Base-by-base conservation (phyloP, 2,329 filamentous ascomycete species). In the Myriangium duriaei region DNA sequence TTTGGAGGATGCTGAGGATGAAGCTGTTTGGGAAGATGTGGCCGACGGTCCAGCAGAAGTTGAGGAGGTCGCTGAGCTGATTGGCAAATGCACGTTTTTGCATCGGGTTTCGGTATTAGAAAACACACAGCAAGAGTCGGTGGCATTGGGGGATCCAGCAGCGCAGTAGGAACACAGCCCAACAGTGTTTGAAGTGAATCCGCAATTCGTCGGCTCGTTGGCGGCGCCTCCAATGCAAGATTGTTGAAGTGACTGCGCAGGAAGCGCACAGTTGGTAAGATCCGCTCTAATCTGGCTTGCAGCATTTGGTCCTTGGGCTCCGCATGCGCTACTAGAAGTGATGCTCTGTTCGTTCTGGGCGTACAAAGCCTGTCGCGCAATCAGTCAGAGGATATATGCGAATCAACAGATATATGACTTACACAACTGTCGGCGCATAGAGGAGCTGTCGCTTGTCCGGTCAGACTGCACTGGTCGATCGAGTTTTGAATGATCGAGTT, bases 401-500 rank as follows among this genome's bases (percentile, higher is more conserved):
- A 14, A 29, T 28, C 15, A 13, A 13, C 16, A 18, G 40, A 44
- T 31, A 34, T 11, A 26, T 26, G 16, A 67, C 77, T 53, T 65
- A 83, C 84, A 60, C 91, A 98, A 46, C 82, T 79, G 45, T 91
- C 81, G 32, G 88, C 91, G 59, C 91, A 98, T 11, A 96, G 67
- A 2, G 91, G 86, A 42, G 68, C 67, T 4, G 82, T 75, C 30
- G 78, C 64, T 18, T 69, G 61, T n/a, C 68, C 58, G 0, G 78
- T 71, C 32, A 92, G 63, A 13, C 64, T 61, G 61, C 91, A 98
- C 16, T 70, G 55, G 9, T 62, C 55, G 50, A 80, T 76, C 4
- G 91, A 96, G 55, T 85, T 87, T 60, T 98, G 91, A 35, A 98
- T 74, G 54, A 98, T 81, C 47, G 83, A 73, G 67, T 92, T 96